These are phyloP conservation scores for Pleurotus cornucopiae DNA, from an alignment of 768 basidiomycete genomes.

Conservation along the genomic window DNA sequence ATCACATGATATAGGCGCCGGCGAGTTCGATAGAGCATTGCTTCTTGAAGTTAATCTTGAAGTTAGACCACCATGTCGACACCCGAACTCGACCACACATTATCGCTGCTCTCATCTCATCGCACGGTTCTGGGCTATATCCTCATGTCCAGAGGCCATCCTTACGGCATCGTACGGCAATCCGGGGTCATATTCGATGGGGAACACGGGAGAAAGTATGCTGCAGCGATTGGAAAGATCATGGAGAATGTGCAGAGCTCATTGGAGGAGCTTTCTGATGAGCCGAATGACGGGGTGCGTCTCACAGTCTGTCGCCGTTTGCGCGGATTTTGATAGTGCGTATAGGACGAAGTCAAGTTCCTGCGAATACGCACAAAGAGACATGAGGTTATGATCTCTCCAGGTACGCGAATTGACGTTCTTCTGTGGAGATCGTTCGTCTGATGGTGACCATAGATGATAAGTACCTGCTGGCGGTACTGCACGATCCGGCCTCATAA, in stretches of 20 bases:
- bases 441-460: slow-evolving; percentile 47
- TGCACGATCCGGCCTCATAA: slow-evolving; percentile 67
- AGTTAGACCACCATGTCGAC: slow-evolving; percentile 32
- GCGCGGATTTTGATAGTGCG: neutral
- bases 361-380: slow-evolving; percentile 88
- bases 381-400: slow-evolving; percentile 93
- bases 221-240: slow-evolving; percentile 65
- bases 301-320: neutral
- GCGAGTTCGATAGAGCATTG: too few species aligned
- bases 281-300: slow-evolving; percentile 57
- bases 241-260: slow-evolving; percentile 78
- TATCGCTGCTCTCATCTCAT: slow-evolving; percentile 72
- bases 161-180: slow-evolving; percentile 77
- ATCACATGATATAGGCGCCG: too few species aligned
- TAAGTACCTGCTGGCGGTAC: slow-evolving; percentile 76
- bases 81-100: slow-evolving; percentile 81
- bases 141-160: slow-evolving; percentile 69
- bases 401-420: slow-evolving; percentile 47
- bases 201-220: slow-evolving; percentile 75
- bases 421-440: neutral
- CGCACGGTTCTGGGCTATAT: slow-evolving; percentile 86
- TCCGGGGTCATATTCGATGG: slow-evolving; percentile 85
- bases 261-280: slow-evolving; percentile 69
- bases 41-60: too few species aligned
- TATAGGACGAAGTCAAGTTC: slow-evolving; percentile 80